A percentile compares a stretch with the other conserved stretches of the same genome.
These are phyloP conservation scores for Eustoma russellianum DNA, from an alignment of 257 asterid species.

Conservation along the genomic window DNA sequence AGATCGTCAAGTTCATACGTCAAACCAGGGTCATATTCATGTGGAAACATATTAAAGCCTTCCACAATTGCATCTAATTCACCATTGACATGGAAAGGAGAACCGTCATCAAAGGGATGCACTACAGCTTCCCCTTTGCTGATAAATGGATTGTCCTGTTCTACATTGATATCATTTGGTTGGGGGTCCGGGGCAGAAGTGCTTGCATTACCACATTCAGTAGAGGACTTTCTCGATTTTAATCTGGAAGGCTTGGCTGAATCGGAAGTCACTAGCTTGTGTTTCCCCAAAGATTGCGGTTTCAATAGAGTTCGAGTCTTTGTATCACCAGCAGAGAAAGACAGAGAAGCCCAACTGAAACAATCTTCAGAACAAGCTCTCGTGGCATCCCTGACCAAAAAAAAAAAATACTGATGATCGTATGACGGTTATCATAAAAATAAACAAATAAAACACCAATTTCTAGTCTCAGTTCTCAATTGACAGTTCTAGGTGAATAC, in stretches of 20 bases:
- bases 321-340: conserved; percentile 34
- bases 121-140: conserved; percentile 33
- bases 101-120: conserved; percentile 5
- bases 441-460: no score
- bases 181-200: conserved; percentile 30
- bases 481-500: no score
- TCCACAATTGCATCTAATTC: conserved; percentile 23
- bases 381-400: conserved; percentile 35
- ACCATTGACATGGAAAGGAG: conserved; percentile 21
- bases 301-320: conserved; percentile 28
- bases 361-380: conserved; percentile 26
- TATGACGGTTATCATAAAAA: no score
- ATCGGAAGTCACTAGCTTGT: conserved; percentile 46
- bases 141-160: conserved; percentile 18
- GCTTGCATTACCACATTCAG: conserved; percentile 25
- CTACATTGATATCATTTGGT: conserved; percentile 25
- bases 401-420: no score
- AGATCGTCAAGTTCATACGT: conserved; percentile 57
- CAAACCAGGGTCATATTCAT: conserved; percentile 34
- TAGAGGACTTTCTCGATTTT: conserved; percentile 40
- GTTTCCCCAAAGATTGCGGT: conserved; percentile 43
- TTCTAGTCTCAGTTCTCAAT: no score
- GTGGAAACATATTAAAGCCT: conserved; percentile 21
- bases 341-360: conserved; percentile 34
- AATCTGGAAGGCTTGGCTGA: conserved; percentile 45